Base-by-base conservation (phyloP, 352 stramenopile species). In the Phytophthora megakarya region DNA sequence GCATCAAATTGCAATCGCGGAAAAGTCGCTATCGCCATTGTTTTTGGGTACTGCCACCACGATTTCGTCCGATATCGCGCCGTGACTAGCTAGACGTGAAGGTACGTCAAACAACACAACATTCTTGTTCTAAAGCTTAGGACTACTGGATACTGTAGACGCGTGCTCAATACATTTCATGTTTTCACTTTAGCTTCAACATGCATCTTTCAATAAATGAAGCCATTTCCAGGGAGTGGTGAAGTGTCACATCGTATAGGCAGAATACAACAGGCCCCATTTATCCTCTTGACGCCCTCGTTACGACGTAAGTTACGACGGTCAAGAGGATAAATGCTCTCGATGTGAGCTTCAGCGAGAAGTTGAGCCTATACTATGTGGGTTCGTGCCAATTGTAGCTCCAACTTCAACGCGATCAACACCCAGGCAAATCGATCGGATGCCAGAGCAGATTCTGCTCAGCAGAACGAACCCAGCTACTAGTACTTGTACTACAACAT, bases 1-100 rank as follows among this genome's bases (percentile, higher is more conserved):
- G 32, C 58, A 65, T 55, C 70, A 75, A 53, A 65, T 72, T 49
- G 45, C 43, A 39, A 44, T 25, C 3, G 52, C 70, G 3, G 65
- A 78, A 30, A 67, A 65, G 5, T 18, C 61, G 7, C 15, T 74
- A 28, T 72, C 57, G 11, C 61, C 70, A 1, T 52, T 59, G 48
- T 58, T 74, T 28, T 44, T 53, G 7, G 53, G 45, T 10, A 49
- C 33, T 4, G 42, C 30, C 37, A 73, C 62, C 30, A 32, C 66
- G 35, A 51, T 38, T 45, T 48, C 26, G 30, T 19, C 10, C 30
- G 8, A 12, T 25, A 19, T 51, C 9, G 19, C 52, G 16, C 26
- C 51, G 18, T 58, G 38, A 49, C 30, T 35, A 35, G 8, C 8
- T 35, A 7, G 30, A 35, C 30, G 30, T 35, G 30, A 12, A 12